phyloP scores from a whole-genome alignment of 1,284 basidiomycete genomes.

The Cutaneotrichosporon cyanovorans region DNA sequence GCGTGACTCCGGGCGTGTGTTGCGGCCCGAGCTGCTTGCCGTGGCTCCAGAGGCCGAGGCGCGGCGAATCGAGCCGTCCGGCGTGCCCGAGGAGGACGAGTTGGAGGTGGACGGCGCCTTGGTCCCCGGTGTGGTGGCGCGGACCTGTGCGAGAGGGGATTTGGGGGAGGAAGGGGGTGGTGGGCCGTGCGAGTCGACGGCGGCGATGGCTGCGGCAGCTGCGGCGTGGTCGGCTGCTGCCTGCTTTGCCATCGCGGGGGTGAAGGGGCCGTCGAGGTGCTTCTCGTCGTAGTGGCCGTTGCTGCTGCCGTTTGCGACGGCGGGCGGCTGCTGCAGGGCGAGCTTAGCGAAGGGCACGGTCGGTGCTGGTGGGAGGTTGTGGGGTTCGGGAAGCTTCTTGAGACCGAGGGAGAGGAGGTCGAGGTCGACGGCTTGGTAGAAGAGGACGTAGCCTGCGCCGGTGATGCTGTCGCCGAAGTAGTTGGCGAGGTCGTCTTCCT shows the following conservation, averaged over 20 bases:
- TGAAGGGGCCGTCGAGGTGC: background rate
- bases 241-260: background rate
- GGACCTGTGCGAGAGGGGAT: too few species aligned
- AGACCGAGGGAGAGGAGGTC: slow-evolving; percentile 61
- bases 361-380: slow-evolving; percentile 2
- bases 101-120: too few species aligned
- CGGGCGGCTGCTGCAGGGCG: background rate
- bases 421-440: slow-evolving; percentile 89
- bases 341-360: background rate
- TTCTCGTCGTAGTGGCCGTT: slow-evolving; percentile 1
- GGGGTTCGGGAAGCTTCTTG: slow-evolving; percentile 17
- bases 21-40: too few species aligned
- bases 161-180: background rate
- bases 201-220: too few species aligned
- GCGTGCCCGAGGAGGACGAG: too few species aligned
- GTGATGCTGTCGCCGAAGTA: slow-evolving; percentile 87
- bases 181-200: too few species aligned
- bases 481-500: slow-evolving; percentile 79
- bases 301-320: background rate
- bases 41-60: too few species aligned
- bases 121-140: too few species aligned
- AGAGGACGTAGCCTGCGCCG: slow-evolving; percentile 91
- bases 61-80: too few species aligned
- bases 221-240: too few species aligned
- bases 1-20: too few species aligned